A percentile compares a stretch with the other conserved stretches of the same genome.
Conservation (phyloP, 306 rosid species). For the Citrullus colocynthis region DNA sequence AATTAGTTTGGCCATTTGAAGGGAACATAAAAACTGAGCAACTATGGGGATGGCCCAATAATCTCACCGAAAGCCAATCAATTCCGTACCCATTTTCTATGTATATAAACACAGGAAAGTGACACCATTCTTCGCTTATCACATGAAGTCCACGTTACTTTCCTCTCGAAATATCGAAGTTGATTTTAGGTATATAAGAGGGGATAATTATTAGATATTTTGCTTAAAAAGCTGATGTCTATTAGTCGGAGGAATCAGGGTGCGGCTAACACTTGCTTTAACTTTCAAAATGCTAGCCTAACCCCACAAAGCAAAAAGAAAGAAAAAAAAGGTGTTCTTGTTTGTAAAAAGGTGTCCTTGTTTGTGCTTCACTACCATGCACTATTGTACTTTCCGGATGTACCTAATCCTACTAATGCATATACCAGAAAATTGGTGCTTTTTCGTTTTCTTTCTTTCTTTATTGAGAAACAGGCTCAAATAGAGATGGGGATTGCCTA, state of each 20-base stretch:
- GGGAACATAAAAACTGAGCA: conserved; percentile 7
- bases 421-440: neutral
- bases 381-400: neutral
- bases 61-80: neutral
- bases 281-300: neutral
- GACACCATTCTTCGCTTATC: neutral
- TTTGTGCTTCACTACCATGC: neutral
- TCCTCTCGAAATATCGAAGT: neutral
- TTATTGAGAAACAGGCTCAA: neutral
- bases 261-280: neutral
- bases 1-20: neutral
- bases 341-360: too few relatives aligned
- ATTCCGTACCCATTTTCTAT: neutral
- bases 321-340: too few relatives aligned
- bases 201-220: neutral
- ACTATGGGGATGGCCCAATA: neutral
- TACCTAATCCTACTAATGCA: neutral
- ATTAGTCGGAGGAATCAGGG: too few relatives aligned
- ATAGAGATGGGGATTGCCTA: neutral
- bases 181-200: too few relatives aligned
- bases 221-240: too few relatives aligned
- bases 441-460: neutral
- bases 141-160: neutral
- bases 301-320: neutral
- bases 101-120: neutral